These are phyloP conservation scores for Leccinellum albellum DNA, from an alignment of 768 basidiomycete genomes.

Conservation along the genomic window DNA sequence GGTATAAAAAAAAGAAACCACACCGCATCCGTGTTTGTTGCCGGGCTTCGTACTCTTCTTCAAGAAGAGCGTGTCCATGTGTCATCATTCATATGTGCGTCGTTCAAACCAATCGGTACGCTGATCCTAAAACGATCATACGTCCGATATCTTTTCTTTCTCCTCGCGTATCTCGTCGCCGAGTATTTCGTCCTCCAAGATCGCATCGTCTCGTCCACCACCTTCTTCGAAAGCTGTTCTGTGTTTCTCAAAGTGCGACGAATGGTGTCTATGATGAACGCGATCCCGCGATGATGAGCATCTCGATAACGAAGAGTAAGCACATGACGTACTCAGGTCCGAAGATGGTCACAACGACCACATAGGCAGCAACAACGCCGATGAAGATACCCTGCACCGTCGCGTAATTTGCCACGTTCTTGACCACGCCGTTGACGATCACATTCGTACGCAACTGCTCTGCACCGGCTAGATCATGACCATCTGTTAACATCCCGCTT, in stretches of 20 bases:
- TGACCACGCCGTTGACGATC: conserved; percentile 33
- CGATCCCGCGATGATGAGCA: neutral
- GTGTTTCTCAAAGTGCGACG: conserved; percentile 80
- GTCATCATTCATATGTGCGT: neutral
- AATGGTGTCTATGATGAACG: conserved; percentile 50
- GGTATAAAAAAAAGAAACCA: neutral
- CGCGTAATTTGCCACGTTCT: conserved; percentile 59
- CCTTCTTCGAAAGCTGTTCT: conserved; percentile 79
- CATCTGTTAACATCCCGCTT: neutral
- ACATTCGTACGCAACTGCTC: conserved; percentile 51
- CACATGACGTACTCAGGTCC: conserved; percentile 63
- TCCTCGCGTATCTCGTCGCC: conserved; percentile 11
- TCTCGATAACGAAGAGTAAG: neutral
- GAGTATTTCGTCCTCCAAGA: conserved; percentile 21
- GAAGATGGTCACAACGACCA: conserved; percentile 69
- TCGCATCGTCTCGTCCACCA: conserved; percentile 51
- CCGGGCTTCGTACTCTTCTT: neutral
- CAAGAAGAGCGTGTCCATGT: neutral
- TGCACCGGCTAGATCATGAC: conserved; percentile 47
- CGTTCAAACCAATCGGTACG: neutral
- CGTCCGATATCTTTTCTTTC: conserved; percentile 19
- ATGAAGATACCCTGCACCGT: conserved; percentile 87
- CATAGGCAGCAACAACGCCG: conserved; percentile 74
- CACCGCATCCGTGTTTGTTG: neutral
- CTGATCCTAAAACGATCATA: neutral